These are phyloP conservation scores for Tolypocladium ovalisporum DNA, from an alignment of 2,329 filamentous ascomycete genomes.

Conservation along the genomic window DNA sequence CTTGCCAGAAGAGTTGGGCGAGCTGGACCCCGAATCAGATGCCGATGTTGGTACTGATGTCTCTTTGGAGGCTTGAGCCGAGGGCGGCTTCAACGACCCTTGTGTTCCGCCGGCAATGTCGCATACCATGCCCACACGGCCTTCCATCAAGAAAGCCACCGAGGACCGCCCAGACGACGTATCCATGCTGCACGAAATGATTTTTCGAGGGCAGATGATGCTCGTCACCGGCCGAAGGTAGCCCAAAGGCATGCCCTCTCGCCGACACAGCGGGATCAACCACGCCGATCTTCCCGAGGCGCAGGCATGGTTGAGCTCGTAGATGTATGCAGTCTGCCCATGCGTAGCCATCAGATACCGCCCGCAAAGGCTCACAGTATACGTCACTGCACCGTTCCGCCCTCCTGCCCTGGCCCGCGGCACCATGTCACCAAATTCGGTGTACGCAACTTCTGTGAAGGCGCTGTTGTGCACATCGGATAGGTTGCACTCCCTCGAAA, in stretches of 20 bases:
- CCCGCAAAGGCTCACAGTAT: conserved; percentile 46
- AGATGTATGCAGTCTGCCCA: conserved; percentile 45
- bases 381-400: conserved; percentile 19
- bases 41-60: conserved; percentile 6
- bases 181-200: conserved; percentile 53
- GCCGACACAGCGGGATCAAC: conserved; percentile 13
- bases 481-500: conserved; percentile 27
- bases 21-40: not conserved
- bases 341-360: conserved; percentile 45
- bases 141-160: conserved; percentile 48
- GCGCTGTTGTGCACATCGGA: conserved; percentile 9
- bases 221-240: conserved; percentile 34
- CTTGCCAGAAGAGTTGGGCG: not conserved
- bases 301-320: conserved; percentile 30
- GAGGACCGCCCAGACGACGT: conserved; percentile 42
- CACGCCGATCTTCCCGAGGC: conserved; percentile 9
- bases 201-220: conserved; percentile 43
- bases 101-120: conserved; percentile 28
- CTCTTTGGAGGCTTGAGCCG: conserved; percentile 3
- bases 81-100: conserved; percentile 2
- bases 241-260: conserved; percentile 11
- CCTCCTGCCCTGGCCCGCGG: conserved; percentile 12
- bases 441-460: conserved; percentile 21
- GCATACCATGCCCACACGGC: conserved; percentile 49
- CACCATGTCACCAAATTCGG: conserved; percentile 24